Percentiles rank a stretch among this genome's conserved stretches.
These are phyloP conservation scores for Metschnikowia peoriensis DNA, from an alignment of 805 yeast genomes.

Conservation along the genomic window DNA sequence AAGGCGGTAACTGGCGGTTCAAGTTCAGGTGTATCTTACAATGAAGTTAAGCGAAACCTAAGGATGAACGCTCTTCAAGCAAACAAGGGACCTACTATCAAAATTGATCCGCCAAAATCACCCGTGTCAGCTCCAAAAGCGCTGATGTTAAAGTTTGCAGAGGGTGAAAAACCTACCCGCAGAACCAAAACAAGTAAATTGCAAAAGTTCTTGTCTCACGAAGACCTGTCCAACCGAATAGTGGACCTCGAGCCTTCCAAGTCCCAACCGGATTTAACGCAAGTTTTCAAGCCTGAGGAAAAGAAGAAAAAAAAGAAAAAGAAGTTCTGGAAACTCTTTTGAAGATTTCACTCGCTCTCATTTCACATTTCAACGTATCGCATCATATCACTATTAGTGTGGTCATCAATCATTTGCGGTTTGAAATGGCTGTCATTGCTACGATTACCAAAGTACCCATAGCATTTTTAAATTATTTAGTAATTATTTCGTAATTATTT, in stretches of 20 bases:
- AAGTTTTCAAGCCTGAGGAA: slow-evolving; percentile 11
- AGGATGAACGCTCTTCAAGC: slow-evolving; percentile 18
- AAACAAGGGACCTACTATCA: slow-evolving; percentile 8
- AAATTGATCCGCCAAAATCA: slow-evolving; percentile 9
- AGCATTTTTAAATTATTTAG: not conserved
- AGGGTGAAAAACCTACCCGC: slow-evolving; percentile 16
- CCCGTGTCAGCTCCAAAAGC: slow-evolving; percentile 22
- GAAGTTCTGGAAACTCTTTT: slow-evolving; percentile 37
- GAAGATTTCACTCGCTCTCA: not conserved
- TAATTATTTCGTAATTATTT: too few species aligned
- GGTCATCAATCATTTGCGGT: not conserved
- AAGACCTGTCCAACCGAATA: slow-evolving; percentile 20
- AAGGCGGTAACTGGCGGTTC: slow-evolving; percentile 9
- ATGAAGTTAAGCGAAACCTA: slow-evolving; percentile 33
- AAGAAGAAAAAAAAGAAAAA: slow-evolving; percentile 29
- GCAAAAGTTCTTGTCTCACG: slow-evolving; percentile 40
- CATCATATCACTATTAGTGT: not conserved
- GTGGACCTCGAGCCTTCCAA: slow-evolving; percentile 35
- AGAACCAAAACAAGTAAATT: slow-evolving; percentile 16
- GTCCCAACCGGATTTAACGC: slow-evolving; percentile 36
- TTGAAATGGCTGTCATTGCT: too few species aligned
- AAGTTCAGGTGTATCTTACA: slow-evolving; percentile 26
- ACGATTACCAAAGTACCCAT: not conserved
- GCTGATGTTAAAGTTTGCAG: slow-evolving; percentile 29
- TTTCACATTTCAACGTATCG: not conserved